Conservation (phyloP, 2,329 filamentous ascomycete genomes). For the Kalmusia sp. region DNA sequence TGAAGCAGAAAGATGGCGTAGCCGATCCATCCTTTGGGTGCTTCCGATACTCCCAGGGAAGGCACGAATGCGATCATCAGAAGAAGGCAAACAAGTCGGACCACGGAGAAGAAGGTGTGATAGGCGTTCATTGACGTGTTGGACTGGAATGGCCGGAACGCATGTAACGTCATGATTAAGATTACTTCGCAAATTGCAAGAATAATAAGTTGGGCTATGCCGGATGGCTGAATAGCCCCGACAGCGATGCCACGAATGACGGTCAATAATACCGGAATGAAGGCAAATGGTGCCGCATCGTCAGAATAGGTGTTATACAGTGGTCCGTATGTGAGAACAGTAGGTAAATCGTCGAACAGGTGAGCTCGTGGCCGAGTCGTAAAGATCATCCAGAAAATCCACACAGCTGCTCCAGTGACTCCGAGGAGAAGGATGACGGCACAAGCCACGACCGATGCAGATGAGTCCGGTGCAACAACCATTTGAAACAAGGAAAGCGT, state of each 20-base stretch:
- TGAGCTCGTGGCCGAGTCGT: constrained; percentile 82
- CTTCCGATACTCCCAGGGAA: constrained; percentile 77
- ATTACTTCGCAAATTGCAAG: constrained; percentile 95
- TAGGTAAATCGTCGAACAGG: constrained; percentile 91
- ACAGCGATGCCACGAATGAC: constrained; percentile 88
- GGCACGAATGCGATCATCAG: constrained; percentile 76
- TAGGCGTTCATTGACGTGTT: constrained; percentile 98
- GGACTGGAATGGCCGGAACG: constrained; percentile 87
- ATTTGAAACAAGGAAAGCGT: constrained; percentile 91
- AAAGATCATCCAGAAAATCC: constrained; percentile 82
- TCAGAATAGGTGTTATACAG: constrained; percentile 98
- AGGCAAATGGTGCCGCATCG: constrained; percentile 86
- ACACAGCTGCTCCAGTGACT: constrained; percentile 75
- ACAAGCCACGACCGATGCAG: constrained; percentile 73
- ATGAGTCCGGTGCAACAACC: constrained; percentile 73
- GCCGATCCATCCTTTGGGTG: constrained; percentile 90
- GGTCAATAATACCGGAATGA: constrained; percentile 84
- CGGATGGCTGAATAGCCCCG: constrained; percentile 89
- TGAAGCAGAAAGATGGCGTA: constrained; percentile 90
- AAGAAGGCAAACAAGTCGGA: constrained; percentile 73
- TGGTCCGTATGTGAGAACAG: constrained; percentile 86
- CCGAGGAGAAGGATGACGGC: constrained; percentile 77
- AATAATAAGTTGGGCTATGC: constrained; percentile 90
- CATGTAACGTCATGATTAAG: constrained; percentile 82
- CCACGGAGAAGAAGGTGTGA: constrained; percentile 80